Conservation (phyloP, 768 basidiomycete genomes). For the Leccinum fibrillosum region DNA sequence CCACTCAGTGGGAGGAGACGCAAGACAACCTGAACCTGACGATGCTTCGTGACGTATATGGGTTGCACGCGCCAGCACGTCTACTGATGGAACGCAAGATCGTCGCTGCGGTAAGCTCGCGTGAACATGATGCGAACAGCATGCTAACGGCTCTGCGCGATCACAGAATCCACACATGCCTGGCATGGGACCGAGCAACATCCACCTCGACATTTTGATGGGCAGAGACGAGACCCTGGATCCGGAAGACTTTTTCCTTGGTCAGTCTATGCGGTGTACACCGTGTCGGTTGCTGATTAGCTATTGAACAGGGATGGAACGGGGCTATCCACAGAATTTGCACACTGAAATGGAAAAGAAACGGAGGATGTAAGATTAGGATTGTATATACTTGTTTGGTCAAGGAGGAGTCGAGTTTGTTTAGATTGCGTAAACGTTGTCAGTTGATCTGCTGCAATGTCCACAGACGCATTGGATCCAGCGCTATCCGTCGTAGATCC, state of each 20-base stretch:
- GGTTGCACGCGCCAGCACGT: constrained; percentile 86
- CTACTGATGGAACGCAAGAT: constrained; percentile 93
- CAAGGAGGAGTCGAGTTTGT: not conserved
- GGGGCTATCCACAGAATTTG: constrained; percentile 47
- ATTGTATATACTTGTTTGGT: constrained; percentile 27
- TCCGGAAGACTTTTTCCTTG: constrained; percentile 74
- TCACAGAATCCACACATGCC: constrained; percentile 65
- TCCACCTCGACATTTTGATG: constrained; percentile 91
- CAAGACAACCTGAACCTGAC: constrained; percentile 86
- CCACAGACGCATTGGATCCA: constrained; percentile 25
- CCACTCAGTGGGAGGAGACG: constrained; percentile 83
- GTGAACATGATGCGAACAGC: not conserved
- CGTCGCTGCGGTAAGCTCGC: constrained; percentile 56
- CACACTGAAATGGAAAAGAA: constrained; percentile 70
- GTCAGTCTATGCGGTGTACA: constrained; percentile 38
- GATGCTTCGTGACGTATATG: constrained; percentile 79
- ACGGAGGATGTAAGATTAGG: constrained; percentile 37
- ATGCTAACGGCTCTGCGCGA: not conserved
- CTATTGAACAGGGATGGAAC: constrained; percentile 48
- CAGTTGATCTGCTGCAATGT: constrained; percentile 10
- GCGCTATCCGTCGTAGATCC: constrained; percentile 26
- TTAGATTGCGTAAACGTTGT: not conserved
- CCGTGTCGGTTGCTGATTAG: constrained; percentile 2
- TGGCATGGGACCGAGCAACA: constrained; percentile 62
- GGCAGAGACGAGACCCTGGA: constrained; percentile 87